phyloP scores from a whole-genome alignment of 805 yeast genomes.

The Spathaspora sp. region DNA sequence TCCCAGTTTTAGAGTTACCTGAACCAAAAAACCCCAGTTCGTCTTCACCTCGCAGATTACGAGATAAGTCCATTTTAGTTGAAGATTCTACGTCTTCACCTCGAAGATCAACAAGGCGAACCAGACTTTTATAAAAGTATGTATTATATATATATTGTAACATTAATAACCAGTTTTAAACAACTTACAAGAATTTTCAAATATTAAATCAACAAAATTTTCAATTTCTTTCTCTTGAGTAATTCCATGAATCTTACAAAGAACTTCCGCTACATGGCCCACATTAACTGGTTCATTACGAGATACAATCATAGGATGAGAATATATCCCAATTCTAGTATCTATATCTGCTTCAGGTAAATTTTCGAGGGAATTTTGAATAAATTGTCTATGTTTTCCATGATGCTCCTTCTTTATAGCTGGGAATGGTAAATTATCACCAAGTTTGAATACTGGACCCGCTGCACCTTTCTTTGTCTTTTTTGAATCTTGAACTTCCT shows the following conservation, averaged over 20 bases:
- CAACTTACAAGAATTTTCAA: conserved; percentile 30
- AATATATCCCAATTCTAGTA: conserved; percentile 19
- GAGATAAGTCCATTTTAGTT: too few relatives aligned
- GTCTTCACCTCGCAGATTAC: background rate
- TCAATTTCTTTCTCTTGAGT: conserved; percentile 24
- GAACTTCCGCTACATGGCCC: conserved; percentile 66
- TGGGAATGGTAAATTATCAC: conserved; percentile 58
- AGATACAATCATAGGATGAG: conserved; percentile 61
- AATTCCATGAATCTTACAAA: conserved; percentile 29
- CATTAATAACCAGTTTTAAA: conserved; percentile 14
- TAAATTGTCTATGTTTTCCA: conserved; percentile 23
- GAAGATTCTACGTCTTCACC: background rate
- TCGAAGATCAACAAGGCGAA: conserved; percentile 4
- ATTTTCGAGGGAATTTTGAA: conserved; percentile 9
- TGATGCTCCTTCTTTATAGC: conserved; percentile 63
- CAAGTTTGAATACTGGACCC: conserved; percentile 26
- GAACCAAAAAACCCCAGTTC: too few relatives aligned
- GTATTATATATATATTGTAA: conserved; percentile 5
- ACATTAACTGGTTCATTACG: conserved; percentile 92
- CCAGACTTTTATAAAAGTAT: conserved; percentile 3
- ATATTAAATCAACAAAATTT: conserved; percentile 31
- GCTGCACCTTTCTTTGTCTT: conserved; percentile 11
- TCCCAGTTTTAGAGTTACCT: background rate
- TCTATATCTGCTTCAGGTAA: conserved; percentile 7
- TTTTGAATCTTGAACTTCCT: conserved; percentile 5